Conservation (phyloP, 257 asterid species). For the Fraxinus cuspidata region DNA sequence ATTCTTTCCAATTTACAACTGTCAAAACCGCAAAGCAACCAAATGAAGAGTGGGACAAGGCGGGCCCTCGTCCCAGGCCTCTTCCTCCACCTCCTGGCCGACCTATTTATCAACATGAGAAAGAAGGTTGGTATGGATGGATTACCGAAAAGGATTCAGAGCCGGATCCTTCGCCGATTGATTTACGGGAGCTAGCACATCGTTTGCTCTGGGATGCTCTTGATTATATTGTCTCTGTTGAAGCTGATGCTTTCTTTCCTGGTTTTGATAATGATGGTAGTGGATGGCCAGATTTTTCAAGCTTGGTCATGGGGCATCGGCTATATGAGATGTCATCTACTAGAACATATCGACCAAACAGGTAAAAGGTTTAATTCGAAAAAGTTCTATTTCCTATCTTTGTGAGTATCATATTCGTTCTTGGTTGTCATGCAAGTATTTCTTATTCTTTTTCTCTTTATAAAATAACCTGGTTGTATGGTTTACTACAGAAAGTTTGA, state of each 20-base stretch:
- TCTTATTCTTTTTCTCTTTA: no score
- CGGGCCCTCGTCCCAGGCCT: conserved; percentile 97
- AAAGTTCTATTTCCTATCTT: not conserved
- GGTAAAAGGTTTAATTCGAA: conserved; percentile 42
- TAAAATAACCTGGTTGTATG: conserved; percentile 12
- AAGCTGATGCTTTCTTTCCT: conserved; percentile 91
- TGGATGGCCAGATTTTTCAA: conserved; percentile 84
- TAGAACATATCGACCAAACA: conserved; percentile 85
- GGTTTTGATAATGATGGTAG: conserved; percentile 91
- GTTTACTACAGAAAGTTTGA: not conserved
- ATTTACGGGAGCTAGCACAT: conserved; percentile 85
- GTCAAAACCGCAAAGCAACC: conserved; percentile 61
- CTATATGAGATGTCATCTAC: conserved; percentile 73
- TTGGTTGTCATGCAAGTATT: not conserved
- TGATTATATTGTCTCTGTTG: conserved; percentile 89
- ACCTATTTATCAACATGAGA: conserved; percentile 88
- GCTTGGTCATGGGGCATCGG: conserved; percentile 95
- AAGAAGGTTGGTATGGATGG: conserved; percentile 99
- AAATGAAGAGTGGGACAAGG: conserved; percentile 88
- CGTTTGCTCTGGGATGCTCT: conserved; percentile 92
- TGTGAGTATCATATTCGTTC: not conserved
- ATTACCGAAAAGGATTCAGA: conserved; percentile 78
- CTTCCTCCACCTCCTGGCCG: conserved; percentile 99
- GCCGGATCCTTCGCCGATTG: conserved; percentile 73
- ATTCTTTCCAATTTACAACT: conserved; percentile 48